phyloP scores from a whole-genome alignment of 2,329 filamentous ascomycete species.

The Coleophoma eucalyptorum region DNA sequence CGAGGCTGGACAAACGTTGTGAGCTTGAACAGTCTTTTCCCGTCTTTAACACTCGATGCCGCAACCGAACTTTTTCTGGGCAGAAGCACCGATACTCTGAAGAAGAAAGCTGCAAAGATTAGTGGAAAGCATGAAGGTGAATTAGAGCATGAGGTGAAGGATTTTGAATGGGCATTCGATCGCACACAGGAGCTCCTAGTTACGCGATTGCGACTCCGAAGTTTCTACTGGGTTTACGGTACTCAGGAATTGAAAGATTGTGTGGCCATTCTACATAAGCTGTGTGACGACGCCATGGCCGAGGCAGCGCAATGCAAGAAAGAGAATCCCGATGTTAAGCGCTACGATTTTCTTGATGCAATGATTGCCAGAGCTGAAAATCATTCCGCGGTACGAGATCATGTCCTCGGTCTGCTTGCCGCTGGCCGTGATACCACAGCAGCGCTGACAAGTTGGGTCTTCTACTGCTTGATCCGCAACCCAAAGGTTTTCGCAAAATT shows the following conservation, averaged over 20 bases:
- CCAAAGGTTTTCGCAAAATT: conserved; percentile 1
- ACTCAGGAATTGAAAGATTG: neutral
- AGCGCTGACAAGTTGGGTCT: conserved; percentile 31
- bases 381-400: neutral
- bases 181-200: neutral
- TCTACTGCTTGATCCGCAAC: conserved; percentile 37
- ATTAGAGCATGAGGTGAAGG: neutral
- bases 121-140: neutral
- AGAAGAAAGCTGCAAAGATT: neutral
- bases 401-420: conserved; percentile 29
- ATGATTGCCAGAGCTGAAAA: conserved; percentile 22
- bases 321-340: conserved; percentile 1
- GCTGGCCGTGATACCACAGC: conserved; percentile 54
- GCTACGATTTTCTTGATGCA: conserved; percentile 41
- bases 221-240: neutral
- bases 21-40: conserved; percentile 57
- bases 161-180: neutral
- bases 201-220: neutral
- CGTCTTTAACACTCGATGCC: conserved; percentile 32
- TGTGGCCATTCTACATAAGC: neutral
- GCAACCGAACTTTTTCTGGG: conserved; percentile 44
- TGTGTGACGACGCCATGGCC: neutral
- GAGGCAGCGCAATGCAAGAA: neutral
- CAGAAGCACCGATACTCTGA: conserved; percentile 38
- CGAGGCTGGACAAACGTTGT: conserved; percentile 35